Conservation (phyloP, 2,329 filamentous ascomycete species). For the Alternaria metachromatica region DNA sequence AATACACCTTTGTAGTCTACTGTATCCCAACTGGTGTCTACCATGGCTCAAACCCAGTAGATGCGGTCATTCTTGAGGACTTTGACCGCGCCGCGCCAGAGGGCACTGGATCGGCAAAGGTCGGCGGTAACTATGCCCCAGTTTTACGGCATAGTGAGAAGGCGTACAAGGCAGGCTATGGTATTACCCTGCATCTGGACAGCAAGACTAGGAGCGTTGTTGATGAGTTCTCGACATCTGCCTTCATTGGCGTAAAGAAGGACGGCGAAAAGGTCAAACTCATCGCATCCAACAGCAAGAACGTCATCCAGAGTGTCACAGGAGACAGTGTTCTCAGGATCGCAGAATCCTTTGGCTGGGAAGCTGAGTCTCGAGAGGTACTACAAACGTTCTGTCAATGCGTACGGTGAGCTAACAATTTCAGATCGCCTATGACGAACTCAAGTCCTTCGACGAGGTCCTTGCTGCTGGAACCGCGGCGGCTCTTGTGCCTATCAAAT, state of each 20-base stretch:
- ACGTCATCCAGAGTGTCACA: slow-evolving; percentile 87
- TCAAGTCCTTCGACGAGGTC: slow-evolving; percentile 74
- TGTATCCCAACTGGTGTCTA: slow-evolving; percentile 93
- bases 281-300: slow-evolving; percentile 85
- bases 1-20: slow-evolving; percentile 90
- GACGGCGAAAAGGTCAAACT: slow-evolving; percentile 70
- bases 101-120: slow-evolving; percentile 89
- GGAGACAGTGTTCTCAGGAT: slow-evolving; percentile 80
- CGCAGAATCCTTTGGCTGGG: slow-evolving; percentile 80
- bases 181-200: slow-evolving; percentile 95
- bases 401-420: slow-evolving; percentile 5
- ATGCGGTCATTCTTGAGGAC: slow-evolving; percentile 85
- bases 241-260: slow-evolving; percentile 81
- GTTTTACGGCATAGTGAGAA: slow-evolving; percentile 87
- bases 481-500: slow-evolving; percentile 87
- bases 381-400: slow-evolving; percentile 32
- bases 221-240: slow-evolving; percentile 95
- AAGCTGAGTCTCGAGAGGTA: slow-evolving; percentile 76
- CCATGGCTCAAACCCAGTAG: slow-evolving; percentile 87
- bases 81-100: slow-evolving; percentile 94
- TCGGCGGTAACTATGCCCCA: slow-evolving; percentile 95
- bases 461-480: slow-evolving; percentile 93
- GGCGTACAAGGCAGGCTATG: slow-evolving; percentile 78
- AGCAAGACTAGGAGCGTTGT: slow-evolving; percentile 82
- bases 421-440: slow-evolving; percentile 71